These are phyloP conservation scores for Termitomyces sp. DNA, from an alignment of 768 basidiomycete genomes.

Conservation along the genomic window DNA sequence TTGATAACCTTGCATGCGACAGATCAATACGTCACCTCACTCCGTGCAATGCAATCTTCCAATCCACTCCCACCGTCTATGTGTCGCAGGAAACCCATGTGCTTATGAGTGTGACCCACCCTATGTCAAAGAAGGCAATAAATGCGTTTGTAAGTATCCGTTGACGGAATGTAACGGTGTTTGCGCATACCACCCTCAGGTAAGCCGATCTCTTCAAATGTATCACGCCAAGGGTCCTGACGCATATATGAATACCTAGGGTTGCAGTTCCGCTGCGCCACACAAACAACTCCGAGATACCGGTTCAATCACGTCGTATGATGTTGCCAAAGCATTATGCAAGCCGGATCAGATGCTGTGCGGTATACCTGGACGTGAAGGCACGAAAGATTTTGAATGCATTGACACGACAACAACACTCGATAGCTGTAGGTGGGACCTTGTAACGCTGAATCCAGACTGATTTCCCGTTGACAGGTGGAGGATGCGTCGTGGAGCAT, in stretches of 20 bases:
- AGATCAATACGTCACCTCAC: conserved; percentile 15
- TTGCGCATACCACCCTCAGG: conserved; percentile 26
- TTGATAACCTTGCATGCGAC: neutral
- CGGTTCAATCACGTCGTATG: conserved; percentile 18
- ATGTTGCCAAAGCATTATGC: conserved; percentile 24
- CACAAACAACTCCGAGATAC: conserved; percentile 10
- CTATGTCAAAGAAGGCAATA: conserved; percentile 10
- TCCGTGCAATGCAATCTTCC: conserved; percentile 11
- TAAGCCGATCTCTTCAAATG: conserved; percentile 15
- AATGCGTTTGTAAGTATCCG: conserved; percentile 31
- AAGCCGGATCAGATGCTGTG: conserved; percentile 27
- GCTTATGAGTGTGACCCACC: conserved; percentile 13
- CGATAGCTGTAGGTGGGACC: conserved; percentile 31
- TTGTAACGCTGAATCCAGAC: neutral
- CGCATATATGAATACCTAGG: conserved; percentile 19
- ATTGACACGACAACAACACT: conserved; percentile 26
- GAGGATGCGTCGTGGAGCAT: conserved; percentile 32
- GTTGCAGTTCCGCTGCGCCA: conserved; percentile 33
- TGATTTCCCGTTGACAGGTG: conserved; percentile 21
- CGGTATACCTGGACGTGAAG: conserved; percentile 27
- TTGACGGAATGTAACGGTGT: conserved; percentile 33
- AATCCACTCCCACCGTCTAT: conserved; percentile 10
- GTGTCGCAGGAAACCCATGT: conserved; percentile 8
- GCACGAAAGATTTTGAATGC: conserved; percentile 29
- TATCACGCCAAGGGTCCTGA: neutral